Conservation (phyloP, 164 flowering plant genomes). For the Liquidambar formosana region DNA sequence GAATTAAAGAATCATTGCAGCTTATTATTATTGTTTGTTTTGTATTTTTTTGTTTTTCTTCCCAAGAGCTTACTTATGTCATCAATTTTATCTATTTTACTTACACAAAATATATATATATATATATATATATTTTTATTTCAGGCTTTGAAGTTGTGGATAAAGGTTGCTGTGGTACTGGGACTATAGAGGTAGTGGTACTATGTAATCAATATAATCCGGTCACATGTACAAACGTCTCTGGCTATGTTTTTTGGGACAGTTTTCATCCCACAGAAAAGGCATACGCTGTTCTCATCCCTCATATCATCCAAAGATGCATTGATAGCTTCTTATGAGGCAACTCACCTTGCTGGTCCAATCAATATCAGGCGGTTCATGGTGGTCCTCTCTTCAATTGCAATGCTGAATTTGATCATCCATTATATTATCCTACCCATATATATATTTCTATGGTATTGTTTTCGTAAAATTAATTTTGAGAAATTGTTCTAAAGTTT, state of each 20-base stretch:
- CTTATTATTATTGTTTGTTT: too few species aligned
- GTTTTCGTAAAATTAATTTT: too few species aligned
- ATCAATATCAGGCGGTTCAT: background rate
- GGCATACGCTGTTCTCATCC: conserved; percentile 30
- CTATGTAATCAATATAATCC: conserved; percentile 11
- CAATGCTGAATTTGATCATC: too few species aligned
- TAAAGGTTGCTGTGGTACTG: conserved; percentile 39
- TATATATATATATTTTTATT: too few species aligned
- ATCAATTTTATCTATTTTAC: too few species aligned
- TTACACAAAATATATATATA: too few species aligned
- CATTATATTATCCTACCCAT: too few species aligned
- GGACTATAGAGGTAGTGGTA: conserved; percentile 19
- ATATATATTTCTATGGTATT: too few species aligned
- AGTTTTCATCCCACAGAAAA: conserved; percentile 33
- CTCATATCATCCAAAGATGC: conserved; percentile 2
- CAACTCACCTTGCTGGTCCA: background rate
- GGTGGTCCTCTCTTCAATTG: background rate
- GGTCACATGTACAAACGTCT: conserved; percentile 17
- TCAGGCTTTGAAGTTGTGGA: conserved; percentile 32
- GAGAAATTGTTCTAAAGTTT: too few species aligned
- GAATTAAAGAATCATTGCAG: too few species aligned
- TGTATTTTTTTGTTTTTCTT: too few species aligned
- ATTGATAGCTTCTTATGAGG: conserved; percentile 4
- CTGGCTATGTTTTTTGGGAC: conserved; percentile 38
- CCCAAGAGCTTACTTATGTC: too few species aligned